phyloP scores from a whole-genome alignment of 1,284 basidiomycete species.

The Takashimella tepidaria region DNA sequence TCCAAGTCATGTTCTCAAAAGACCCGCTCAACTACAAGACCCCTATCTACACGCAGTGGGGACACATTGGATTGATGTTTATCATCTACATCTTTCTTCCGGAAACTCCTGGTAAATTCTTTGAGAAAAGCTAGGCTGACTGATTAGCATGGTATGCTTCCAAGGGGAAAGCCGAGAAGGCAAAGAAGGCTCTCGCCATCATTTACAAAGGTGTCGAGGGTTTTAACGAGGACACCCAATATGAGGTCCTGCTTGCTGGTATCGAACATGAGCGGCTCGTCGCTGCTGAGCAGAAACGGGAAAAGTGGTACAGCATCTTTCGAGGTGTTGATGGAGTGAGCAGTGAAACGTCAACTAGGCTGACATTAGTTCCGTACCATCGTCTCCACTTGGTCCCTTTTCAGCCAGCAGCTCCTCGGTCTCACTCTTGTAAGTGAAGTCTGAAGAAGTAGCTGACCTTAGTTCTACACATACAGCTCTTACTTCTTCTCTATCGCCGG shows the following conservation, averaged over 20 bases:
- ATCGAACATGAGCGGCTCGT: conserved; percentile 18
- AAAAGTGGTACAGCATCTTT: conserved; percentile 20
- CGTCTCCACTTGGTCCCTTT: conserved; percentile 25
- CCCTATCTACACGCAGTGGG: conserved; percentile 26
- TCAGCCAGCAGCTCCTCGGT: conserved; percentile 28
- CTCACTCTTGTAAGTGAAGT: conserved; percentile 16
- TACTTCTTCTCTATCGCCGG: conserved; percentile 28
- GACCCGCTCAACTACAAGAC: conserved; percentile 20
- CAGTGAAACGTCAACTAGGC: background rate
- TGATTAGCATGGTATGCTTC: conserved; percentile 22
- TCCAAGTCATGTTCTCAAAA: conserved; percentile 20
- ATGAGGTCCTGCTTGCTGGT: conserved; percentile 19
- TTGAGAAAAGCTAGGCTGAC: background rate
- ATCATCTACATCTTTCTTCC: background rate
- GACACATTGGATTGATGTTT: conserved; percentile 15
- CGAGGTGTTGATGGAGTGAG: conserved; percentile 29
- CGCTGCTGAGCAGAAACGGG: conserved; percentile 12
- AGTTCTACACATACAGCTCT: conserved; percentile 20
- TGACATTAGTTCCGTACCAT: conserved; percentile 26
- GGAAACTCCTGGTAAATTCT: background rate
- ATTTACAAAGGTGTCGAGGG: conserved; percentile 28
- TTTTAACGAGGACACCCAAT: conserved; percentile 31
- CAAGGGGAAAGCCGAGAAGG: conserved; percentile 19
- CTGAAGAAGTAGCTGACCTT: background rate
- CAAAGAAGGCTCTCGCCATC: conserved; percentile 12